Evolutionary conservation across 345 rosid genomes (phyloP).

Genomic region (Dovyalis caffra): DNA sequence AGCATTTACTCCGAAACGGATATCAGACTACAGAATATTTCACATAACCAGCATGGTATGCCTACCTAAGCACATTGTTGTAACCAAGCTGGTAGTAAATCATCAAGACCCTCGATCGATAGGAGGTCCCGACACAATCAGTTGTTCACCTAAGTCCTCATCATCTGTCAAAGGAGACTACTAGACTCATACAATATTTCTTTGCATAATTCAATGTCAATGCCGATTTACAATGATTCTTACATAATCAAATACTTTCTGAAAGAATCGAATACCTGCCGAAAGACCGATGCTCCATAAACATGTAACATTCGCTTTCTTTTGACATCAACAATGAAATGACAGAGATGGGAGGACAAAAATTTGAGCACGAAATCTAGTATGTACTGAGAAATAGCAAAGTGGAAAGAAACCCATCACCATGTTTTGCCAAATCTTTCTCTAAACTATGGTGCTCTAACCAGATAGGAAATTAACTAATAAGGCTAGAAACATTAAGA

Average conservation of each 20-base stretch:
- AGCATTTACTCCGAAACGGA: no score
- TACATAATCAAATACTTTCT: neutral
- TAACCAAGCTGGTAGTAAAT: neutral
- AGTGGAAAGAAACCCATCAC: neutral
- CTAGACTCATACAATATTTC: neutral
- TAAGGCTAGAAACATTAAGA: neutral
- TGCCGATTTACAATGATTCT: neutral
- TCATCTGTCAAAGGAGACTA: neutral
- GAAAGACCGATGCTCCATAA: neutral
- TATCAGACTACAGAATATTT: neutral
- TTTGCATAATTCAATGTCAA: neutral
- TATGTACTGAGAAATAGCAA: neutral
- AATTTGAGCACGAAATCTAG: neutral
- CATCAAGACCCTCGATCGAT: neutral
- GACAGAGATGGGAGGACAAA: neutral
- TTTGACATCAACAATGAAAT: neutral
- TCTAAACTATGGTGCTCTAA: conserved; percentile 8
- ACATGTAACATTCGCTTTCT: no score
- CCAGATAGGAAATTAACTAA: neutral
- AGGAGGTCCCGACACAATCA: neutral
- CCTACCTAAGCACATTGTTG: neutral
- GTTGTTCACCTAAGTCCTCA: neutral
- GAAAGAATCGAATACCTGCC: neutral
- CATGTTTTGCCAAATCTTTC: neutral
- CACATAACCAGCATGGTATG: neutral